Evolutionary conservation across 352 stramenopile genomes (phyloP), one percentile per base, ranked within the genome.

Genomic region (Pythium rhizo-oryzae): DNA sequence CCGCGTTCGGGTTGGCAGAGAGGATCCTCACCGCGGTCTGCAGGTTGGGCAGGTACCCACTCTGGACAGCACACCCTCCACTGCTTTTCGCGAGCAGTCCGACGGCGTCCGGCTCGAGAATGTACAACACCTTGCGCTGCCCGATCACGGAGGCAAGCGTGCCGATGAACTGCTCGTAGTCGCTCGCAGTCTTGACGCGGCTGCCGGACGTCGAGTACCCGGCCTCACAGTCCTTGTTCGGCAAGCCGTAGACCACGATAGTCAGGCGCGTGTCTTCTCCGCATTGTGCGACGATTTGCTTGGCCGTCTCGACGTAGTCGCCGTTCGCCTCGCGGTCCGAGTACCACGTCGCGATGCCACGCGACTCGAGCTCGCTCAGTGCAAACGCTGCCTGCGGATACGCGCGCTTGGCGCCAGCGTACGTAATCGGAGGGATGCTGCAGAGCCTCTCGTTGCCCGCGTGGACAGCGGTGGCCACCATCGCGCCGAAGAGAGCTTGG

Each of bases 231-330:
- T 94, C 86, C 67, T 94, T 94, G 67, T 84, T 83, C 25, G 86
- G 86, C 24, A 94, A 69, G 9, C 81, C 86, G 60, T 94, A 92
- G 0, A 94, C 82, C 9, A 88, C 78, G 39, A 93, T 75, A 2
- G 50, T 84, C 30, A 91, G 69, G 11, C 81, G 76, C 24, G 77
- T 74, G 59, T 76, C 70, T 44, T 77, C 70, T 0, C 62, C 69
- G 44, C 82, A 91, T 7, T 70, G 21, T 15, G 41, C 62, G 9
- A 81, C 77, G 24, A 91, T 37, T 21, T 63, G 64, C 46, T 65
- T 63, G 21, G 55, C 53, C 7, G 69, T 80, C n/a, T 74, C 50
- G 13, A 65, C 74, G 61, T 89, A 86, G 65, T 87, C 72, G 59
- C 58, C 43, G 24, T 65, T 54, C 12, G 58, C 47, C 25, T 76